Conservation (phyloP, 2,329 filamentous ascomycete genomes). For the Helotiales sp. region DNA sequence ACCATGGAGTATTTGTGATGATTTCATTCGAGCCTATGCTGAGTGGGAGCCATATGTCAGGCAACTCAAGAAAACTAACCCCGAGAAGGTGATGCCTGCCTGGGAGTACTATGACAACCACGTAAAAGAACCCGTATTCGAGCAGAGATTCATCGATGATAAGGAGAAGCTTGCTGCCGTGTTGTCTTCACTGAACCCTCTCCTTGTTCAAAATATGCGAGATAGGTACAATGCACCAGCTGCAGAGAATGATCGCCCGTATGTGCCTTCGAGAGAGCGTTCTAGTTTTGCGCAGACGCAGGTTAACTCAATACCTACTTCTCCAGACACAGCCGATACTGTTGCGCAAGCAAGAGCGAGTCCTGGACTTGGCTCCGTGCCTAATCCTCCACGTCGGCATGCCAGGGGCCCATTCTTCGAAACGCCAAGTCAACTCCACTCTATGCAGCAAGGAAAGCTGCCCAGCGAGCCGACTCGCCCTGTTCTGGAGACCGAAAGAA, state of each 20-base stretch:
- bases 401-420: slow-evolving; percentile 28
- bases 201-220: slow-evolving; percentile 1
- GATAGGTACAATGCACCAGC: not conserved
- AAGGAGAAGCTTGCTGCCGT: slow-evolving; percentile 25
- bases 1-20: slow-evolving; percentile 51
- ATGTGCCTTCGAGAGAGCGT: too few species aligned
- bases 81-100: slow-evolving; percentile 43
- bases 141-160: slow-evolving; percentile 29
- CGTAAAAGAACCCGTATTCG: slow-evolving; percentile 34
- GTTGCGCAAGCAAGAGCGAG: not conserved
- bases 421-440: slow-evolving; percentile 29
- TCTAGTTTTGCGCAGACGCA: not conserved
- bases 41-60: slow-evolving; percentile 51
- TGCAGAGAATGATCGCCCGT: not conserved
- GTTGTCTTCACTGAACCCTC: slow-evolving; percentile 26
- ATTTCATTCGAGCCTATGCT: slow-evolving; percentile 54
- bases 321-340: not conserved
- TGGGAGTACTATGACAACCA: slow-evolving; percentile 50
- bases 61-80: slow-evolving; percentile 28
- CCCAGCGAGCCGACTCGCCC: not conserved
- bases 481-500: not conserved
- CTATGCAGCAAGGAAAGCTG: not conserved
- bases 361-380: not conserved
- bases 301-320: not conserved
- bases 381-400: not conserved